Base-by-base conservation (phyloP, 1,284 basidiomycete genomes). In the Calocybe gambosa region DNA sequence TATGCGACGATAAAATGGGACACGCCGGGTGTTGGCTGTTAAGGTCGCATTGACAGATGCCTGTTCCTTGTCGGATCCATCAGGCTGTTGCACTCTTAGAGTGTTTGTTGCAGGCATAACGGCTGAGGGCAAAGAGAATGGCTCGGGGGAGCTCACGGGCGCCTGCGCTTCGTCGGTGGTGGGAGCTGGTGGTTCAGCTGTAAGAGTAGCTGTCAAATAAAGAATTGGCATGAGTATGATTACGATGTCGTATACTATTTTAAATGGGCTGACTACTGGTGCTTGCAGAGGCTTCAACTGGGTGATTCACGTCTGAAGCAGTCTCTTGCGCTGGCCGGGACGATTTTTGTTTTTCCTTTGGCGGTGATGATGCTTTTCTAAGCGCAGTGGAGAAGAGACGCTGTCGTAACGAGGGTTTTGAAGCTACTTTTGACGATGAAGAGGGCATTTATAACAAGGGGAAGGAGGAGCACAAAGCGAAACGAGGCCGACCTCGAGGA, bases 1-100 rank as follows among this genome's bases (percentile, higher is more conserved):
- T 52, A 65, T 69, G 49, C 69, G 67, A 46, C 67, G 64, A 57
- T 73, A 73, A 50, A 72, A 73, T 43, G 65, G 68, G 36, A 64
- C 62, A 49, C 67, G 64, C 49, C 64, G 64, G 45, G 57, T 61
- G 43, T 61, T 62, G 26, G 58, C 58, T 40, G 65, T 64, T 46
- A 69, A 59, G 20, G 66, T 65, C 28, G 66, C 66, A 52, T 62
- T 63, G 35, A 66, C 60, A 44, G 70, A 71, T 49, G 58, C 64
- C 54, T 69, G 65, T 57, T 73, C 70, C 50, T 62, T 65, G 55
- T 68, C 68, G 29, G 47, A 43, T n/a, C 60, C 60, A 21, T 56
- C 58, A 39, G 45, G 39, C 33, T 49, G 52, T 39, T 55, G 47
- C 43, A 43, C 18, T 15, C 15, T 34, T n/a, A 8, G n/a, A 16